A percentile compares a stretch with the other conserved stretches of the same genome.
Conservation (phyloP, 805 yeast species). For the Lachancea lanzarotensis region DNA sequence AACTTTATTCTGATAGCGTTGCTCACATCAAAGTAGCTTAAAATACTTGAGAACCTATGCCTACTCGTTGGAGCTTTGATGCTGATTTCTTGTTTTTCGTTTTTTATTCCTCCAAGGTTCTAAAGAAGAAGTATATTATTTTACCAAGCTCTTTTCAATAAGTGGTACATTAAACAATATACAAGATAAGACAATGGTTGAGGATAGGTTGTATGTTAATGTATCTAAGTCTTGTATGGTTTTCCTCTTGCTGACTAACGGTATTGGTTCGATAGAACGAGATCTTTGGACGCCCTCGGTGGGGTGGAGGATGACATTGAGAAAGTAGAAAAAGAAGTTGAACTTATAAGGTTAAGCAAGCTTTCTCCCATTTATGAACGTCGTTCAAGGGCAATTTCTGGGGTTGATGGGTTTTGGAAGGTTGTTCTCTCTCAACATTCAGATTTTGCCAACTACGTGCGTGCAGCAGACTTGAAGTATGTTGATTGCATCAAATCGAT, state of each 20-base stretch:
- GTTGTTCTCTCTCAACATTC: constrained; percentile 76
- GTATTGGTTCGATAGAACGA: neutral
- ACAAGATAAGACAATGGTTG: neutral
- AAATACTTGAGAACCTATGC: too few relatives aligned
- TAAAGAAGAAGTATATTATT: too few relatives aligned
- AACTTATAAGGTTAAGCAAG: constrained; percentile 44
- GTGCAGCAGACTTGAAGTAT: constrained; percentile 69
- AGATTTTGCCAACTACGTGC: constrained; percentile 75
- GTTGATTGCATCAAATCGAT: constrained; percentile 63
- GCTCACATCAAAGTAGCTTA: too few relatives aligned
- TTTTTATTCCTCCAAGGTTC: neutral
- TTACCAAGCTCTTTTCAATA: too few relatives aligned
- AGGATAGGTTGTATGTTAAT: constrained; percentile 1
- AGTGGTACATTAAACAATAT: too few relatives aligned
- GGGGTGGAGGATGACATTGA: constrained; percentile 54
- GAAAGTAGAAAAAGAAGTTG: constrained; percentile 51
- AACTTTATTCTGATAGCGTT: too few relatives aligned
- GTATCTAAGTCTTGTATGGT: neutral
- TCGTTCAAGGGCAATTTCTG: constrained; percentile 46
- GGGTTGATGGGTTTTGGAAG: constrained; percentile 80
- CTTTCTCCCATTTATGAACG: constrained; percentile 52
- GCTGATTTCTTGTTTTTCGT: neutral
- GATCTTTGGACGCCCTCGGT: constrained; percentile 34
- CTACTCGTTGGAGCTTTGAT: too few relatives aligned
- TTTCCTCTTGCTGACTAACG: too few relatives aligned